Evolutionary conservation across 768 basidiomycete species (phyloP), one percentile per base, ranked within the genome.

Genomic region (Pulveroboletus sp.): DNA sequence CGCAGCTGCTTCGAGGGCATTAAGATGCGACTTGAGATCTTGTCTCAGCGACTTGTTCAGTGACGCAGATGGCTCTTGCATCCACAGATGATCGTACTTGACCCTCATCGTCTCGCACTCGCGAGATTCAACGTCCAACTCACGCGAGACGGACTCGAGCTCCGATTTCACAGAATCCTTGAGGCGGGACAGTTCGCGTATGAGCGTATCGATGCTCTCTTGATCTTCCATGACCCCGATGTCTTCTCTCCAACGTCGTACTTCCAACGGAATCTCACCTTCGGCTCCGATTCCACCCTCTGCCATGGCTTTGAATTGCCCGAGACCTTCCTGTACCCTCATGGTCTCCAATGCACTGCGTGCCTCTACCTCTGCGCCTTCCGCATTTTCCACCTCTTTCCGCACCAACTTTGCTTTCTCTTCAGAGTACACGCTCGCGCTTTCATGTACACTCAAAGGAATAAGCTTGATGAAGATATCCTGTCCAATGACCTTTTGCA

Each of bases 371-470:
- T 96, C 93, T 0, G 87, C 84, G 21, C 80, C 73, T 55, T 97
- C 94, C 0, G 83, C 86, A 46, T 83, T 81, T 73, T 97, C 95
- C 8, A 87, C 89, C 66, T 98, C 93, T 6, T 76, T 81, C 36
- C 96, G 78, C 8, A 93, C 92, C 26, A 90, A 64, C 69, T 99
- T 98, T 18, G 95, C 96, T 72, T 98, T 98, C 71, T 99, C 96
- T 68, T 99, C 96, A 1, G 93, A 95, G 68, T 99, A 99, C 13
- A 99, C 84, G 51, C 86, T 89, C 13, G 95, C 95, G 55, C 89
- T 89, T 70, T 97, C 94, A 64, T 97, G 94, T 6, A 99, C 93
- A 58, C 88, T 89, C 39, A 99, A 73, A 11, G 96, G 96, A 31
- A 99, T 79, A 5, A 99, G 79, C 39, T 84, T 78, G 53, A 82